These are phyloP conservation scores for Pinus tabuliformis DNA, from an alignment of 75 land plant genomes.

Conservation along the genomic window DNA sequence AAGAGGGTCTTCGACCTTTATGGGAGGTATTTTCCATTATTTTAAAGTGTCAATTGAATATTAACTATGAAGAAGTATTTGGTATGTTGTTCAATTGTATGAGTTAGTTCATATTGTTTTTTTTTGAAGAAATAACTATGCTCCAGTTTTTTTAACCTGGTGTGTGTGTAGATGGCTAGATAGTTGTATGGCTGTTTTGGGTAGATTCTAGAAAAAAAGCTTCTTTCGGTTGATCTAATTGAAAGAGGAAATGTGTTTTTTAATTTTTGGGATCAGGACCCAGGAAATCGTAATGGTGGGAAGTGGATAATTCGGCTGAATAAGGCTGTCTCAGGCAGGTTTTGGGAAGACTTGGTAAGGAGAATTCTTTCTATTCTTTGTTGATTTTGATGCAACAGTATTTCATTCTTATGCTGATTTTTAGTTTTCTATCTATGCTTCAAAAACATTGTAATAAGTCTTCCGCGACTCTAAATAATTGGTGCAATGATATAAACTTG, in stretches of 20 bases:
- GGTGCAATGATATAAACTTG: not conserved
- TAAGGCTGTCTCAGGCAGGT: slow-evolving; percentile 87
- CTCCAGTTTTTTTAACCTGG: too few species aligned
- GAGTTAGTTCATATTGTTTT: not conserved
- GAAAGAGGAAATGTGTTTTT: not conserved
- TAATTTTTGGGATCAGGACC: slow-evolving; percentile 52
- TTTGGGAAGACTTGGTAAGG: slow-evolving; percentile 97
- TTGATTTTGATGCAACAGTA: not conserved
- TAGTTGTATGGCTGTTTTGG: not conserved
- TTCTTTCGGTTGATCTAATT: not conserved
- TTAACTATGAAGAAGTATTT: not conserved
- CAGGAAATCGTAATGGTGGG: slow-evolving; percentile 93
- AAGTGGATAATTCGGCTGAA: slow-evolving; percentile 97
- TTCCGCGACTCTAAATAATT: not conserved
- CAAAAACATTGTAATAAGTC: not conserved
- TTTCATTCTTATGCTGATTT: not conserved
- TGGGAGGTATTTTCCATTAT: slow-evolving; percentile 83
- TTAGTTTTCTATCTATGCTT: not conserved
- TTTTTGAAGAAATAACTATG: not conserved
- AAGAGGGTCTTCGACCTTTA: slow-evolving; percentile 94
- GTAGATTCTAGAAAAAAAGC: not conserved
- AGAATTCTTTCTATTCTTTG: not conserved
- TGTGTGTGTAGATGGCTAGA: too few species aligned
- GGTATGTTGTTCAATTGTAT: not conserved
- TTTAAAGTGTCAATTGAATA: not conserved